These are phyloP conservation scores for Protomyces inouyei DNA, from an alignment of 1,139 yeast genomes.

Conservation along the genomic window DNA sequence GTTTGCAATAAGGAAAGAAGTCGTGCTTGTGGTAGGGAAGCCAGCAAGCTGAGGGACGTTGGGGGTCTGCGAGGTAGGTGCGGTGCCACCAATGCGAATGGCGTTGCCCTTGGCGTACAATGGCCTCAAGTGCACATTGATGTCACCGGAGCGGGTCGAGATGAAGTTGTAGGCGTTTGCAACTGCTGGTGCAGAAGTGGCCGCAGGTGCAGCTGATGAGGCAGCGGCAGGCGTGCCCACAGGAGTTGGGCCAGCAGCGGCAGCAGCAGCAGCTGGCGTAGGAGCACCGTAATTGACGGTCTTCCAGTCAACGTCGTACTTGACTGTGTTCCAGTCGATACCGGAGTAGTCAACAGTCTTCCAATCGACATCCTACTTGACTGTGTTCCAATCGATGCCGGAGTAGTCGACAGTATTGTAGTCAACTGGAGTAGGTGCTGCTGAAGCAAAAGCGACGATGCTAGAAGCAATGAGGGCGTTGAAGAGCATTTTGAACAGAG, in stretches of 20 bases:
- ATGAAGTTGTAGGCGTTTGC: background rate
- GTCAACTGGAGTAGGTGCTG: background rate
- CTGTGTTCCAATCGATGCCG: background rate
- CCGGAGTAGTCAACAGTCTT: background rate
- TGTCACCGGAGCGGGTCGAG: slow-evolving; percentile 3
- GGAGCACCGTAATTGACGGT: slow-evolving; percentile 8
- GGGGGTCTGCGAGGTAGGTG: slow-evolving; percentile 4
- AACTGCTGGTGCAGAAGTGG: background rate
- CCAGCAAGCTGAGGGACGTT: background rate
- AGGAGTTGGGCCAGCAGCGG: background rate
- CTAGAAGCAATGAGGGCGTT: background rate
- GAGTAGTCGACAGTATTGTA: background rate
- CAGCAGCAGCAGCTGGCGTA: background rate
- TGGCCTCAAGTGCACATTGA: slow-evolving; percentile 3
- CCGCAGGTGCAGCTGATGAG: background rate
- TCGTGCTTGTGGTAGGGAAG: background rate
- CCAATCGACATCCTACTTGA: background rate
- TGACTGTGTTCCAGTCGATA: background rate
- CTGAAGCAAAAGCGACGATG: background rate
- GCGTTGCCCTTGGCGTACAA: slow-evolving; percentile 1
- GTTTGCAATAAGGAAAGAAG: background rate
- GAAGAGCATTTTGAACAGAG: slow-evolving; percentile 7
- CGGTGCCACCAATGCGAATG: slow-evolving; percentile 6
- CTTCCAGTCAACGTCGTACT: slow-evolving; percentile 1
- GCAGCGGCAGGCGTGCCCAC: background rate